phyloP scores from a whole-genome alignment of 2,329 filamentous ascomycete species.

The Colletotrichum orbiculare region DNA sequence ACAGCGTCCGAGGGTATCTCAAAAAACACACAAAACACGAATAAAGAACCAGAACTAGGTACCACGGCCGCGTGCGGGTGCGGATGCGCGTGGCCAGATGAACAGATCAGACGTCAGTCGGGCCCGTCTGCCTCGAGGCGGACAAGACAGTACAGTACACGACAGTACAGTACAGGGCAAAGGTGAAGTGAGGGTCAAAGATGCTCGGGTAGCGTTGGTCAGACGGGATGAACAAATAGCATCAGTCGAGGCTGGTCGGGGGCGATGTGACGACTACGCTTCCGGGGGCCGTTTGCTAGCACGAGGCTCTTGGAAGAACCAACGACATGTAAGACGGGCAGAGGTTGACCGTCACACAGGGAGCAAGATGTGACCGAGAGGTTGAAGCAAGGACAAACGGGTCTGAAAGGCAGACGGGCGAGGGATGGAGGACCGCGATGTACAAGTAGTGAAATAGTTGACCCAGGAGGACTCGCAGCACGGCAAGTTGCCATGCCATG shows the following conservation, averaged over 20 bases:
- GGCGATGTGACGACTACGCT: background rate
- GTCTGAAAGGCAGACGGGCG: too few species aligned
- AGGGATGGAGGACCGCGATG: too few species aligned
- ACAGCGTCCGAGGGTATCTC: slow-evolving; percentile 34
- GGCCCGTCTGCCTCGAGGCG: too few species aligned
- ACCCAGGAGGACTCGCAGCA: too few species aligned
- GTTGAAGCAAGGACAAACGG: slow-evolving; percentile 10
- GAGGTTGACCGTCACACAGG: slow-evolving; percentile 15
- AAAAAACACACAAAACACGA: slow-evolving; percentile 17
- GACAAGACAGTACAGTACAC: too few species aligned
- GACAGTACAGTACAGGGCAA: too few species aligned
- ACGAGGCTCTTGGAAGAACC: slow-evolving; percentile 19
- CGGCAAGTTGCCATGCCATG: too few species aligned
- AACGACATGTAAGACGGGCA: slow-evolving; percentile 4
- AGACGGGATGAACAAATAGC: slow-evolving; percentile 23
- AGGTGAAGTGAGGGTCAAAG: slow-evolving; percentile 16
- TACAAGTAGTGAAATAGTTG: too few species aligned
- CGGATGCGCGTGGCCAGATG: slow-evolving; percentile 7
- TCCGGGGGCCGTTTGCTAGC: slow-evolving; percentile 21
- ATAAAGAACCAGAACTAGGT: background rate
- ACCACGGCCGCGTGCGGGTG: slow-evolving; percentile 16
- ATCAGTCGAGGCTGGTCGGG: background rate
- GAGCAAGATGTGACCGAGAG: background rate
- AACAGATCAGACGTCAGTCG: slow-evolving; percentile 25
- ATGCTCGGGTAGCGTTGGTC: slow-evolving; percentile 23